These are phyloP conservation scores for Sistotremastrum suecicum DNA, from an alignment of 768 basidiomycete genomes.

Conservation along the genomic window DNA sequence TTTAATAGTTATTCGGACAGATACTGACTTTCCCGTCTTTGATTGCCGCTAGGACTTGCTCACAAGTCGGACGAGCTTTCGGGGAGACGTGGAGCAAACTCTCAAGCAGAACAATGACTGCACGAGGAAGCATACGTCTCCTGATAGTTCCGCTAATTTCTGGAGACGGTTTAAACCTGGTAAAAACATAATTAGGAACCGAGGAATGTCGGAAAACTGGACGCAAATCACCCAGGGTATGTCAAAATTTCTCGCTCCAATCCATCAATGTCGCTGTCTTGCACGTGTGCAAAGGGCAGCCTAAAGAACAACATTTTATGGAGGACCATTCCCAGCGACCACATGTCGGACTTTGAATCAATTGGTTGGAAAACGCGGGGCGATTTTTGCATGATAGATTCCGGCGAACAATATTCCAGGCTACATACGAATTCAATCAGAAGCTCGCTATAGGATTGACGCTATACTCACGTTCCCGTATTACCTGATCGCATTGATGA, in stretches of 20 bases:
- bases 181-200: not conserved
- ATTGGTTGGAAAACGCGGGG: constrained; percentile 56
- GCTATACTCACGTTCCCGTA: constrained; percentile 71
- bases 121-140: constrained; percentile 54
- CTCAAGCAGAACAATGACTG: constrained; percentile 61
- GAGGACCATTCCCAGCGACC: constrained; percentile 93
- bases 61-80: constrained; percentile 49
- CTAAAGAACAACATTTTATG: constrained; percentile 88
- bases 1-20: not conserved
- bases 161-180: constrained; percentile 37
- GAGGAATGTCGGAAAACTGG: not conserved
- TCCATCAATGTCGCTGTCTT: constrained; percentile 45
- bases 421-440: constrained; percentile 19
- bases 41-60: constrained; percentile 55
- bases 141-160: constrained; percentile 44
- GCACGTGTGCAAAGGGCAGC: constrained; percentile 67
- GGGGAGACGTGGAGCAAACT: constrained; percentile 52
- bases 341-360: constrained; percentile 89
- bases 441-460: not conserved
- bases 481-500: constrained; percentile 69
- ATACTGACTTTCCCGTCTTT: constrained; percentile 58
- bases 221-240: constrained; percentile 52
- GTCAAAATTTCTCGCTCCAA: constrained; percentile 59
- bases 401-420: constrained; percentile 81
- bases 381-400: constrained; percentile 57